phyloP scores from a whole-genome alignment of 1,284 basidiomycete genomes.

The Mycosarcoma maydis region DNA sequence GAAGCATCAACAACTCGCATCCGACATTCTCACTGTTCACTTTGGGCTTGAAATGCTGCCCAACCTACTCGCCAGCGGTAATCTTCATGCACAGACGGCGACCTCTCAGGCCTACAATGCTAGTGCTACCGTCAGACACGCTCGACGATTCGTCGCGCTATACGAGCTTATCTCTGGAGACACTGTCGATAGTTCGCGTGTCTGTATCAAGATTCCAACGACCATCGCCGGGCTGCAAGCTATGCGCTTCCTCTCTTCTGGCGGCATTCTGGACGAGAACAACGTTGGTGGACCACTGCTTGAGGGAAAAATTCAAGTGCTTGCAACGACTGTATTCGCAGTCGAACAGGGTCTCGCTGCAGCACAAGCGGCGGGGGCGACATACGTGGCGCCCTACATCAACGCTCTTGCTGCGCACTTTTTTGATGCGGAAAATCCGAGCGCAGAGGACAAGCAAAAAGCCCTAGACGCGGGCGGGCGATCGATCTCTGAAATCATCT shows the following conservation, averaged over 20 bases:
- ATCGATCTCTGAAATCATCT: slow-evolving; percentile 12
- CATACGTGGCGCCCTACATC: slow-evolving; percentile 27
- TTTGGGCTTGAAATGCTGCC: slow-evolving; percentile 33
- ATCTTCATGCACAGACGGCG: slow-evolving; percentile 22
- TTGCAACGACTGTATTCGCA: slow-evolving; percentile 25
- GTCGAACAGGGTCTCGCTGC: slow-evolving; percentile 31
- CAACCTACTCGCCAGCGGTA: slow-evolving; percentile 13
- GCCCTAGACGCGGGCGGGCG: slow-evolving; percentile 2
- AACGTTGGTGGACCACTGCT: slow-evolving; percentile 9
- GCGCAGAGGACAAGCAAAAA: background rate
- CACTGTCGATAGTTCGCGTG: background rate
- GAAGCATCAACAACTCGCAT: slow-evolving; percentile 13
- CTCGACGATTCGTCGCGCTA: slow-evolving; percentile 26
- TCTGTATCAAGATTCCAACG: slow-evolving; percentile 30
- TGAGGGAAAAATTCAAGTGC: slow-evolving; percentile 25
- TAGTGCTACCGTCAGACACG: slow-evolving; percentile 14
- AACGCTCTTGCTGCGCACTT: slow-evolving; percentile 32
- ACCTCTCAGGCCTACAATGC: slow-evolving; percentile 25
- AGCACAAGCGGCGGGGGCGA: slow-evolving; percentile 19
- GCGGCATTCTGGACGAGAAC: slow-evolving; percentile 16
- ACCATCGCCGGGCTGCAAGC: slow-evolving; percentile 28
- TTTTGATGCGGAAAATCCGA: slow-evolving; percentile 11
- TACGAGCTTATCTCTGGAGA: slow-evolving; percentile 18
- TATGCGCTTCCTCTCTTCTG: slow-evolving; percentile 34
- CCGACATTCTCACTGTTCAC: slow-evolving; percentile 25